Conservation (phyloP, 768 basidiomycete genomes). For the Russula brevipes region DNA sequence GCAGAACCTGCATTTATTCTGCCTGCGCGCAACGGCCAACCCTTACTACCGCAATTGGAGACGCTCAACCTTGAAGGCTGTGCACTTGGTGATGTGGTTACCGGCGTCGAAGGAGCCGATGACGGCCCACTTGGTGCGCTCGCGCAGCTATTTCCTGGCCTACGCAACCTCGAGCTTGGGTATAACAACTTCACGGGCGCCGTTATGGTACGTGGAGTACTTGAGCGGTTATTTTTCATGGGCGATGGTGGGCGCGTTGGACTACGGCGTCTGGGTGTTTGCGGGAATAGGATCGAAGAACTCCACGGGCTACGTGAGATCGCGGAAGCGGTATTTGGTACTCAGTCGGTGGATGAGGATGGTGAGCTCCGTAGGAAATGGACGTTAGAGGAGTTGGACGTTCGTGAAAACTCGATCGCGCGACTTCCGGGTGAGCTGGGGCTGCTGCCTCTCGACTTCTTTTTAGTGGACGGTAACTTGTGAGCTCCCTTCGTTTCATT, state of each 20-base stretch:
- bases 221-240: slow-evolving; percentile 47
- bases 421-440: slow-evolving; percentile 67
- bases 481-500: slow-evolving; percentile 38
- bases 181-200: slow-evolving; percentile 61
- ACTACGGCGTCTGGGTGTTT: slow-evolving; percentile 57
- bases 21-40: slow-evolving; percentile 29
- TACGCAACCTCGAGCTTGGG: slow-evolving; percentile 68
- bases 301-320: slow-evolving; percentile 58
- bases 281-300: slow-evolving; percentile 60
- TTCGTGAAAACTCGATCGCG: slow-evolving; percentile 76
- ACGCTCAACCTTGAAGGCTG: slow-evolving; percentile 75
- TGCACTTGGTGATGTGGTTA: slow-evolving; percentile 53
- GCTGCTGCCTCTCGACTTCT: slow-evolving; percentile 69
- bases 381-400: slow-evolving; percentile 77
- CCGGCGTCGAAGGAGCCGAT: slow-evolving; percentile 40
- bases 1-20: slow-evolving; percentile 66
- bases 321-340: slow-evolving; percentile 53
- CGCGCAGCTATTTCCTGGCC: slow-evolving; percentile 60
- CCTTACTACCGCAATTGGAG: slow-evolving; percentile 60
- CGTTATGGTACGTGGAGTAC: slow-evolving; percentile 43
- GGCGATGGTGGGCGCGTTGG: slow-evolving; percentile 39
- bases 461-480: slow-evolving; percentile 82
- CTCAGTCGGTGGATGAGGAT: slow-evolving; percentile 37
- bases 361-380: slow-evolving; percentile 51
- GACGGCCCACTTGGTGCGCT: slow-evolving; percentile 58